Conservation (phyloP, 139 green algal species). For the Closterium sp. region DNA sequence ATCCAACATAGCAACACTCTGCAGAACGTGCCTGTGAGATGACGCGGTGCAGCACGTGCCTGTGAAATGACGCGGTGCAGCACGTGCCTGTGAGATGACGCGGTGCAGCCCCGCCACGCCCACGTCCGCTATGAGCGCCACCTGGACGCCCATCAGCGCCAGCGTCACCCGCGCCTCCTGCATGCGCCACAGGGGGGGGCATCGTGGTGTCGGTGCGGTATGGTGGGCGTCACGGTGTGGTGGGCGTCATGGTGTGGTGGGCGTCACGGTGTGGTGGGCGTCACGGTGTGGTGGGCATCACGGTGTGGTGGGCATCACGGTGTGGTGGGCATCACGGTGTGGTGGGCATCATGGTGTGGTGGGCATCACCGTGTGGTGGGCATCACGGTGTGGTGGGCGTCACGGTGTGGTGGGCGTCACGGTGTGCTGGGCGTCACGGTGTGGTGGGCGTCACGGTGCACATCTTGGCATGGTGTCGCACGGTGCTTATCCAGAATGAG, state of each 20-base stretch:
- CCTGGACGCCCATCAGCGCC: slow-evolving; percentile 60
- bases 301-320: background rate
- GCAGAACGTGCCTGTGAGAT: too few species aligned
- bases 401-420: too few species aligned
- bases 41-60: background rate
- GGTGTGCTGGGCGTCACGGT: too few species aligned
- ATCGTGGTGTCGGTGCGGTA: background rate
- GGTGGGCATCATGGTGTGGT: too few species aligned
- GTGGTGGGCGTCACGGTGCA: too few species aligned
- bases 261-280: background rate
- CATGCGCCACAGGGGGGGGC: background rate
- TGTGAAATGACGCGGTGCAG: background rate
- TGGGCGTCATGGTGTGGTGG: background rate
- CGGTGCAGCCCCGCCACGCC: slow-evolving; percentile 67
- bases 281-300: background rate
- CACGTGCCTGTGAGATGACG: slow-evolving; percentile 40
- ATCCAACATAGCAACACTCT: too few species aligned
- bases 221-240: background rate
- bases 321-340: too few species aligned
- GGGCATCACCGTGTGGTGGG: too few species aligned
- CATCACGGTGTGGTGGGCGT: too few species aligned
- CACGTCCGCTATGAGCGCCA: slow-evolving; percentile 63
- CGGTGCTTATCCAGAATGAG: too few species aligned
- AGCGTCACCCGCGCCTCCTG: slow-evolving; percentile 58
- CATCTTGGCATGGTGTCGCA: too few species aligned